Conservation (phyloP, 352 stramenopile species). For the Thalassiosira ordinaria region DNA sequence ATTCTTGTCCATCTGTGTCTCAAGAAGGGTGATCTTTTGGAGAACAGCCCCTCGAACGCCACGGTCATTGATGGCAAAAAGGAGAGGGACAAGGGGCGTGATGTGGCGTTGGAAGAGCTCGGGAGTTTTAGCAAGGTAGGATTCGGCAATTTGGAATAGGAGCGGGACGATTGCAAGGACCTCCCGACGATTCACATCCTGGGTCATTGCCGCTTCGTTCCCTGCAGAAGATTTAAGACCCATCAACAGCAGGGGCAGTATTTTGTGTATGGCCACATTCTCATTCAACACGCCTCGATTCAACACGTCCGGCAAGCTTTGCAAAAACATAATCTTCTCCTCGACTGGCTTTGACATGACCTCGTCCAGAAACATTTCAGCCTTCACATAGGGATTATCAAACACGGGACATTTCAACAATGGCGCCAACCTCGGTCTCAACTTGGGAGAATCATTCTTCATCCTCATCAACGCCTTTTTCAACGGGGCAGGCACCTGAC, state of each 20-base stretch:
- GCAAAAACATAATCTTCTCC: constrained; percentile 94
- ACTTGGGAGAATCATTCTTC: constrained; percentile 74
- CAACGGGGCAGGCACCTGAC: constrained; percentile 70
- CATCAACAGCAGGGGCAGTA: constrained; percentile 75
- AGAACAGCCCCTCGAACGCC: constrained; percentile 77
- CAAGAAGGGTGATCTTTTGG: constrained; percentile 68
- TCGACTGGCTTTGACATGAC: constrained; percentile 92
- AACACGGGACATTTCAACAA: constrained; percentile 91
- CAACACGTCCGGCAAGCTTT: constrained; percentile 86
- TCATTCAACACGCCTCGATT: constrained; percentile 56
- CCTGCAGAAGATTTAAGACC: constrained; percentile 55
- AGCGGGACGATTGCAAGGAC: constrained; percentile 70
- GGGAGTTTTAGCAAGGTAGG: constrained; percentile 55
- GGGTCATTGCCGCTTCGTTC: constrained; percentile 69
- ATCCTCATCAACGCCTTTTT: constrained; percentile 80
- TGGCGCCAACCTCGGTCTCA: constrained; percentile 88
- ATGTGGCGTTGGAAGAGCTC: constrained; percentile 69
- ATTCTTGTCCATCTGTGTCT: constrained; percentile 67
- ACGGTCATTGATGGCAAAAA: constrained; percentile 84
- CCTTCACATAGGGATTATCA: constrained; percentile 91
- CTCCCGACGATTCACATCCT: constrained; percentile 82
- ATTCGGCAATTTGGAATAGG: constrained; percentile 79
- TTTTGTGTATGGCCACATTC: constrained; percentile 70
- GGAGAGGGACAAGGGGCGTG: constrained; percentile 61
- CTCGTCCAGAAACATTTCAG: constrained; percentile 94